Evolutionary conservation across 306 rosid species (phyloP), one percentile per base, ranked within the genome.

Genomic region (Fagus sylvatica): DNA sequence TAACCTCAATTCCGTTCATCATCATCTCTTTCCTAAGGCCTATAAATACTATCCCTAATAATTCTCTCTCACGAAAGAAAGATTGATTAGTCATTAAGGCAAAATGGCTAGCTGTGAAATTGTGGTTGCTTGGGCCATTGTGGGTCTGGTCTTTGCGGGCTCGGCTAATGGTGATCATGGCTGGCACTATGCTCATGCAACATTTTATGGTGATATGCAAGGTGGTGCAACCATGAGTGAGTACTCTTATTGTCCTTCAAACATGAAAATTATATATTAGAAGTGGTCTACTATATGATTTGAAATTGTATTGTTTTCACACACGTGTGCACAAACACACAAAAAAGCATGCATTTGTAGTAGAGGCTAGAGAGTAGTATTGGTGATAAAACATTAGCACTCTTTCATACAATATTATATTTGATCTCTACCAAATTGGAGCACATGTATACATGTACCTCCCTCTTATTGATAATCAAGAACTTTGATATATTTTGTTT

Each of bases 161-260:
- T 22, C 28, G 28, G 10, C 46, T 16, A 64, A 16, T 64, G 69
- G 12, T 64, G 69, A 8, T 64, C 5, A 34, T 64, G 22, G 46
- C 10, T 36, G 46, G 69, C 46, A 64, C 10, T 36, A 64, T 15
- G 69, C 28, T 3, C 69, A 64, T 36, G 69, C 69, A 36, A 64
- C 69, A 36, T 64, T 64, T 33, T 64, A 64, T 36, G 69, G 69
- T 16, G 69, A 64, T 64, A 64, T 64, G 42, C 7, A 22, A 34
- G 69, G 69, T 1, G 30, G 12, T 36, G 46, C 34, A 16, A 64
- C 69, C 46, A 64, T 36, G 69, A 64, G 69, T 64, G 34, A 64
- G 69, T 16, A 3, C 4, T 30, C 51, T 46, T 10, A 46, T 46
- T 46, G 4, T 46, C 51, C 51, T 46, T 46, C 51, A 46, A 46